Evolutionary conservation across 2,329 filamentous ascomycete genomes (phyloP).

Genomic region (Xylaria sp.): DNA sequence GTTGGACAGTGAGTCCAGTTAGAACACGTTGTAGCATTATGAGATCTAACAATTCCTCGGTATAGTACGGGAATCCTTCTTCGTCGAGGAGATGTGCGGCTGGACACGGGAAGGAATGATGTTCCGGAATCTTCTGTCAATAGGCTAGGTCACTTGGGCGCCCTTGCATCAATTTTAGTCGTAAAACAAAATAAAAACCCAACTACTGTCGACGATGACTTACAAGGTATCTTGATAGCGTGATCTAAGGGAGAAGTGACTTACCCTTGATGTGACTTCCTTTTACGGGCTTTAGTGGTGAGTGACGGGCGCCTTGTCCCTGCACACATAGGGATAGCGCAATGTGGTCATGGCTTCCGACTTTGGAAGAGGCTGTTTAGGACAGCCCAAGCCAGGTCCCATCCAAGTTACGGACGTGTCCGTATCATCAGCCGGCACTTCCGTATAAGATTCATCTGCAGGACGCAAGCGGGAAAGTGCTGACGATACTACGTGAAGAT

Average conservation of each 20-base stretch:
- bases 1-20: neutral
- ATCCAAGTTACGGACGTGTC: too few species aligned
- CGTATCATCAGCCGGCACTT: too few species aligned
- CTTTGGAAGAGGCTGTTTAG: too few species aligned
- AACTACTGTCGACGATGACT: neutral
- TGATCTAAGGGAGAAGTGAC: neutral
- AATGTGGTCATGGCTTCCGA: too few species aligned
- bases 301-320: neutral
- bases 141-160: neutral
- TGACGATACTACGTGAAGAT: neutral
- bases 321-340: too few species aligned
- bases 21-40: conserved; percentile 15
- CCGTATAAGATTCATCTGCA: too few species aligned
- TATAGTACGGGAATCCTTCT: neutral
- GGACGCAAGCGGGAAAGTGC: too few species aligned
- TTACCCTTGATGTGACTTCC: neutral
- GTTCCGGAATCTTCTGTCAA: neutral
- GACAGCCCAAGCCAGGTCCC: too few species aligned
- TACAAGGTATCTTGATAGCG: neutral
- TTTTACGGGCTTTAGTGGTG: too few species aligned
- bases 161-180: neutral
- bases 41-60: neutral
- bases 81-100: neutral
- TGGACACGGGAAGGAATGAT: neutral
- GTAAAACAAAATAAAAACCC: too few species aligned